Percentiles rank a stretch among this genome's conserved stretches.
Evolutionary conservation across 306 rosid species (phyloP).

Genomic region (Medicago lupulina): DNA sequence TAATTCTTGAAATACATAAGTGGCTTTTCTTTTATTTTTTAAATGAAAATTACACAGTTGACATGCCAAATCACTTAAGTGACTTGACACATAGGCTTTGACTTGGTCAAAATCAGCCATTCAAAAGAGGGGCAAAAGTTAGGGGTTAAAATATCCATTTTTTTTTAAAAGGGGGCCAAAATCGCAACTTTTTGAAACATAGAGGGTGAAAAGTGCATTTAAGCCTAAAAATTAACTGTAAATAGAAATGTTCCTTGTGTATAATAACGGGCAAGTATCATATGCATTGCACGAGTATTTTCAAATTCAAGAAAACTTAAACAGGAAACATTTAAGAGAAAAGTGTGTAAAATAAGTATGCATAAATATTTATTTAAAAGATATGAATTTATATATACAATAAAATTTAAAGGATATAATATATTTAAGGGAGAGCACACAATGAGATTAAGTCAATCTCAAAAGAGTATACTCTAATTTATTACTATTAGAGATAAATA

Average conservation of each 20-base stretch:
- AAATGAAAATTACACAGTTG: too few relatives aligned
- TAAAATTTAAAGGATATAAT: not conserved
- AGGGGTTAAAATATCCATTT: too few relatives aligned
- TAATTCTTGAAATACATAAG: too few relatives aligned
- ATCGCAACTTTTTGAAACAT: too few relatives aligned
- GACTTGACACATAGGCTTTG: too few relatives aligned
- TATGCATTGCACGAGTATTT: too few relatives aligned
- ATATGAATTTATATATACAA: not conserved
- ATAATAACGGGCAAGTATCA: not conserved
- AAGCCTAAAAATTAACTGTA: not conserved
- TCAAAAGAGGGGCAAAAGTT: too few relatives aligned
- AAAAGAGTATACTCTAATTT: conserved; percentile 9
- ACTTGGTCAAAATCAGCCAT: too few relatives aligned
- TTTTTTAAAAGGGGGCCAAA: too few relatives aligned
- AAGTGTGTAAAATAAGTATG: not conserved
- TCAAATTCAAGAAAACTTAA: not conserved
- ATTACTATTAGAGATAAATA: not conserved
- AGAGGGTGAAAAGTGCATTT: too few relatives aligned
- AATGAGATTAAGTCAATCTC: conserved; percentile 4
- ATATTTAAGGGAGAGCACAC: not conserved
- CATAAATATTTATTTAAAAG: not conserved
- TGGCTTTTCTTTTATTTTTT: too few relatives aligned
- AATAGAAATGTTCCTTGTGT: not conserved
- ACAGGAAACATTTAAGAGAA: not conserved
- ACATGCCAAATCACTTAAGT: too few relatives aligned